These are phyloP conservation scores for Atkinsonella texensis DNA, from an alignment of 2,329 filamentous ascomycete genomes.

Conservation along the genomic window DNA sequence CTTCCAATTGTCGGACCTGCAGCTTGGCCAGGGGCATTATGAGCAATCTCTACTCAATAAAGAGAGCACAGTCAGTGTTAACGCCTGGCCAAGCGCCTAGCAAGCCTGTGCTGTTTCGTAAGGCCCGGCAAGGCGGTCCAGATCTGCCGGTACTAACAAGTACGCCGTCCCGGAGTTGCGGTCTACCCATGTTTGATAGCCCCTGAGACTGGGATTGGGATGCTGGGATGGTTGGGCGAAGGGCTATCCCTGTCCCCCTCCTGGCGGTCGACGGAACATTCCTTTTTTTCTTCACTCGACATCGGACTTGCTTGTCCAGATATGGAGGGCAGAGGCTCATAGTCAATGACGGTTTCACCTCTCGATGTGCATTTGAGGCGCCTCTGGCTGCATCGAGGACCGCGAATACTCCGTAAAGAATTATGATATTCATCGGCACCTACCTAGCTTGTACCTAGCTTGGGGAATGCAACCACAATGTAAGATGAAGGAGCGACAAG, in stretches of 20 bases:
- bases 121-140: no score
- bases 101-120: no score
- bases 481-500: background rate
- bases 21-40: background rate
- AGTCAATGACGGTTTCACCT: no score
- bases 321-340: background rate
- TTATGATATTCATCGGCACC: background rate
- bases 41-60: conserved; percentile 3
- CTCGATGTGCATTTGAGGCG: background rate
- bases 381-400: background rate
- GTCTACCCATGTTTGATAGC: conserved; percentile 1
- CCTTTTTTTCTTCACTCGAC: background rate
- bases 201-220: conserved; percentile 1
- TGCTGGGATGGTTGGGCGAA: background rate
- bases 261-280: background rate
- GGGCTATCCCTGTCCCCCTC: background rate
- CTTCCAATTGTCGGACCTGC: conserved; percentile 5
- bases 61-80: background rate
- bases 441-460: no score
- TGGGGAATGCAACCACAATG: background rate
- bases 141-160: background rate
- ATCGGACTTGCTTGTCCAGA: background rate
- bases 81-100: background rate
- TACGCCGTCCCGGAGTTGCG: conserved; percentile 1
- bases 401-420: background rate